Evolutionary conservation across 768 basidiomycete species (phyloP).

Genomic region (Kwoniella mangroviensis): DNA sequence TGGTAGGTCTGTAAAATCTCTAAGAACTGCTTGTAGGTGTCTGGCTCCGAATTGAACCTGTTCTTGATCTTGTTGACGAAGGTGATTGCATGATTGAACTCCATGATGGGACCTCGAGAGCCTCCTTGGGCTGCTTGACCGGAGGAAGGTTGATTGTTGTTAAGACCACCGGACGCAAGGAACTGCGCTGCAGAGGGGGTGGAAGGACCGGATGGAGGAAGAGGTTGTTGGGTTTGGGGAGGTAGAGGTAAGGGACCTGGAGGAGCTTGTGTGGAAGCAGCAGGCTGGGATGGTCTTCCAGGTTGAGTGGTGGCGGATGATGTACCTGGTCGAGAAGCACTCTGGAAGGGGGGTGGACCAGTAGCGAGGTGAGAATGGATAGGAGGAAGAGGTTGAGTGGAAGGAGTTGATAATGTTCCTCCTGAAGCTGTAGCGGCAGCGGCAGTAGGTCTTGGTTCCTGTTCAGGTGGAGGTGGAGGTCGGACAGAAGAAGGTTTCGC

Average conservation of each 20-base stretch:
- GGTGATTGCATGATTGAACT: slow-evolving; percentile 83
- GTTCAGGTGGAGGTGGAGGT: slow-evolving; percentile 7
- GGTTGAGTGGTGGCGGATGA: slow-evolving; percentile 8
- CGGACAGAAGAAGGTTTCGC: slow-evolving; percentile 15
- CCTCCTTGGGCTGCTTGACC: slow-evolving; percentile 22
- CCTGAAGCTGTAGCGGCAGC: slow-evolving; percentile 11
- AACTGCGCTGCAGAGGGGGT: slow-evolving; percentile 51
- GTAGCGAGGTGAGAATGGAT: slow-evolving; percentile 32
- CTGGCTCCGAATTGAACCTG: slow-evolving; percentile 83
- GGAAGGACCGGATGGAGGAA: slow-evolving; percentile 45
- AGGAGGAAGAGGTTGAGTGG: slow-evolving; percentile 18
- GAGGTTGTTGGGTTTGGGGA: slow-evolving; percentile 26
- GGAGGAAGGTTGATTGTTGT: slow-evolving; percentile 7
- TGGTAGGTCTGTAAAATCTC: slow-evolving; percentile 62
- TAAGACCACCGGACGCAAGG: slow-evolving; percentile 40
- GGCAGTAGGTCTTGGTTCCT: slow-evolving; percentile 5
- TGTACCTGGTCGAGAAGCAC: slow-evolving; percentile 7
- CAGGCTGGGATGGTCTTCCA: slow-evolving; percentile 8
- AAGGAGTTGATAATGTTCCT: background rate
- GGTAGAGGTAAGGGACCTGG: slow-evolving; percentile 30
- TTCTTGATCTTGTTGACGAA: slow-evolving; percentile 99
- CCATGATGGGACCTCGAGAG: slow-evolving; percentile 37
- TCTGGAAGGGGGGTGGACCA: slow-evolving; percentile 33
- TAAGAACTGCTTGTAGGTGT: slow-evolving; percentile 66
- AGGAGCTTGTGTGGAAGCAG: slow-evolving; percentile 10